A percentile compares a stretch with the other conserved stretches of the same genome.
Conservation (phyloP, 1,139 yeast genomes). For the Geotrichum phurueaensis region DNA sequence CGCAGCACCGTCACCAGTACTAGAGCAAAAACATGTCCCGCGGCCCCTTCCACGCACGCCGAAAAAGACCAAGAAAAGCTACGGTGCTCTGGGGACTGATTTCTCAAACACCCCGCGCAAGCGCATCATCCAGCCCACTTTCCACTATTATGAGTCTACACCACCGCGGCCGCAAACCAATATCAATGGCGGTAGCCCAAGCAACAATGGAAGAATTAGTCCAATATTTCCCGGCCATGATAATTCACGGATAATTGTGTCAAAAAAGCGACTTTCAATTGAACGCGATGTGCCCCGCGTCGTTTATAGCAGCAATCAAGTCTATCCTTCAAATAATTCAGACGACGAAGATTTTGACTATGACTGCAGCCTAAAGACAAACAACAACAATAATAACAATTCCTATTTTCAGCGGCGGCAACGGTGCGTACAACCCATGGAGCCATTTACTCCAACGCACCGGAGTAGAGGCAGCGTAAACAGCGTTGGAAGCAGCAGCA, state of each 20-base stretch:
- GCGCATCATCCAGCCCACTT: neutral
- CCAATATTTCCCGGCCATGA: neutral
- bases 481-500: neutral
- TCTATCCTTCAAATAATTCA: constrained; percentile 1
- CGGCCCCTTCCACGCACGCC: neutral
- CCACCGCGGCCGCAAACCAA: neutral
- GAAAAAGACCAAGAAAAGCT: neutral
- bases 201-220: neutral
- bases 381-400: neutral
- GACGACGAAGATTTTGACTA: constrained; percentile 2
- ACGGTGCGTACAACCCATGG: neutral
- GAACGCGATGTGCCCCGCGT: neutral
- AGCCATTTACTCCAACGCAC: neutral
- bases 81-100: neutral
- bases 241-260: neutral
- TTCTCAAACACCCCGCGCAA: neutral
- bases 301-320: neutral
- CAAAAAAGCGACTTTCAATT: neutral
- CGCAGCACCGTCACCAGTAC: neutral
- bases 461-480: neutral
- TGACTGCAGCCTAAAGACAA: neutral
- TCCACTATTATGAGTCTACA: neutral
- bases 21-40: neutral
- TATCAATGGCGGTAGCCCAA: neutral
- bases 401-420: neutral